phyloP scores from a whole-genome alignment of 176 grass and related monocot genomes.

The Oryza glumipatula region DNA sequence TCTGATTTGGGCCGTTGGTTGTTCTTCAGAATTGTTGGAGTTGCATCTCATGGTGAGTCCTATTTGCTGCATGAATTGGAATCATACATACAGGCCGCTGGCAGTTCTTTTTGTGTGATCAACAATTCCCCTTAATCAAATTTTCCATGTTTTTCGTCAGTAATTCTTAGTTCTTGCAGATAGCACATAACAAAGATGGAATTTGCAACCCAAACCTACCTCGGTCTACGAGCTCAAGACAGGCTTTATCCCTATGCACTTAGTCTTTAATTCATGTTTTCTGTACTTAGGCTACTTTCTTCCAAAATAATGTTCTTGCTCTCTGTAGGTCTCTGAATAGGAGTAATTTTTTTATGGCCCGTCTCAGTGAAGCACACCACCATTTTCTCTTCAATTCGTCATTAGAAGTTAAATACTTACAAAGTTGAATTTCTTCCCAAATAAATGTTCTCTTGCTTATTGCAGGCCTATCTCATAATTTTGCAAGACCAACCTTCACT shows the following conservation, averaged over 20 bases:
- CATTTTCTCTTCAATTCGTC: not conserved
- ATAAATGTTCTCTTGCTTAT: not conserved
- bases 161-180: constrained; percentile 16
- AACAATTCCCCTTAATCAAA: not conserved
- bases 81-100: too few species aligned
- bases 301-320: not conserved
- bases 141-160: not conserved
- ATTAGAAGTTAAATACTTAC: not conserved
- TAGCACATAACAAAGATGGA: not conserved
- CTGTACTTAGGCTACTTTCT: not conserved
- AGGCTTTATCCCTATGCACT: not conserved
- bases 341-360: not conserved
- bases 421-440: too few species aligned
- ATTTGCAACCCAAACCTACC: not conserved
- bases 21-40: constrained; percentile 24
- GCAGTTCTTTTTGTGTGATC: not conserved
- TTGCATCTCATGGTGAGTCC: not conserved
- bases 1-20: not conserved
- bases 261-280: not conserved
- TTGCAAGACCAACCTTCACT: too few species aligned
- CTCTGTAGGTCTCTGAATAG: not conserved
- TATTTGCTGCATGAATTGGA: not conserved
- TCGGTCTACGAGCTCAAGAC: not conserved
- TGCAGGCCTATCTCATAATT: not conserved
- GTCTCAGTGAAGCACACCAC: not conserved